phyloP scores from a whole-genome alignment of 305 asterid genomes.

The Andrographis paniculata region DNA sequence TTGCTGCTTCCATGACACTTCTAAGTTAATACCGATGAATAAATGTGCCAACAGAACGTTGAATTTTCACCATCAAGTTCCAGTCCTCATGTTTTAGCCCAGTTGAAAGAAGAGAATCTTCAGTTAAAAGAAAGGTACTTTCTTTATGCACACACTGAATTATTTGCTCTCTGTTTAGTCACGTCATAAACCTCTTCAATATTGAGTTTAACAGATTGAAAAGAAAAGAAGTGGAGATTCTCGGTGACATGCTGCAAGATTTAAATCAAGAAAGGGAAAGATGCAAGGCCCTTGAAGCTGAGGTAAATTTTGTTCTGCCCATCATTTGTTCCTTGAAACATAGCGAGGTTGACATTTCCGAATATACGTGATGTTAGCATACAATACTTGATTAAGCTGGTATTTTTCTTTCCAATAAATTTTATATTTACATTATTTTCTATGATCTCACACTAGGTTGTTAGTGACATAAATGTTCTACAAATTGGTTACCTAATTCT shows the following conservation, averaged over 20 bases:
- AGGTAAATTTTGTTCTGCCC: constrained; percentile 36
- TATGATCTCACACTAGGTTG: not conserved
- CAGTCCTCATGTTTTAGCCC: constrained; percentile 29
- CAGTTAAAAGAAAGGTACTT: constrained; percentile 52
- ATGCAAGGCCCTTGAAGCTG: constrained; percentile 58
- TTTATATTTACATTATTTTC: not conserved
- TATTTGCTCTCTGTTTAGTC: constrained; percentile 1
- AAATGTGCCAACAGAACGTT: too few species aligned
- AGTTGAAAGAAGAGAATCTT: constrained; percentile 64
- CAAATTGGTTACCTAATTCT: not conserved
- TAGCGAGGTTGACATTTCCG: too few species aligned
- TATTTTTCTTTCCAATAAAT: constrained; percentile 1
- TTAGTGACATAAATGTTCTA: too few species aligned
- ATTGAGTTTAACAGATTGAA: constrained; percentile 43
- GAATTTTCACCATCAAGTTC: constrained; percentile 27
- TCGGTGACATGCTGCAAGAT: constrained; percentile 72
- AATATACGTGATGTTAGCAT: too few species aligned
- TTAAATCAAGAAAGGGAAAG: constrained; percentile 54
- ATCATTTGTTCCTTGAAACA: constrained; percentile 5
- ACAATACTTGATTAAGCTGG: too few species aligned
- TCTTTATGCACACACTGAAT: constrained; percentile 19
- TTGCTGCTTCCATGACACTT: not conserved
- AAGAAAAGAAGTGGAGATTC: constrained; percentile 54
- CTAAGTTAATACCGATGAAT: too few species aligned
- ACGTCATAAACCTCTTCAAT: constrained; percentile 4